These are phyloP conservation scores for Backusella luteola DNA, from an alignment of 192 early-diverging fungal species.

Conservation along the genomic window DNA sequence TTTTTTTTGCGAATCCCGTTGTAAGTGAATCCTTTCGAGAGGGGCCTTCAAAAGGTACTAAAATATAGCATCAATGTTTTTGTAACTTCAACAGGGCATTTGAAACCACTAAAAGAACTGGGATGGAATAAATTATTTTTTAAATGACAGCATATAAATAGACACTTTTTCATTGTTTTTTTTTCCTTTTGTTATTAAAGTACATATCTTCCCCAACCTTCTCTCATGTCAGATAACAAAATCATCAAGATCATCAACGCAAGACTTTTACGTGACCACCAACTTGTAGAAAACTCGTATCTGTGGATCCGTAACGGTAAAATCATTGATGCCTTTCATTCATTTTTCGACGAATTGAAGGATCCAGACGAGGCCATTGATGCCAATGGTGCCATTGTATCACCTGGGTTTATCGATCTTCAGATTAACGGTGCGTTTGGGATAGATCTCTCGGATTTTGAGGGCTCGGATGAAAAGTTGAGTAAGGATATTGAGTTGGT, in stretches of 20 bases:
- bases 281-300: slow-evolving; percentile 68
- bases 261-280: slow-evolving; percentile 70
- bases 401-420: slow-evolving; percentile 77
- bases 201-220: not conserved
- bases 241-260: slow-evolving; percentile 78
- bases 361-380: slow-evolving; percentile 69
- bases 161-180: not conserved
- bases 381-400: slow-evolving; percentile 69
- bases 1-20: not conserved
- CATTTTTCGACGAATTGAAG: slow-evolving; percentile 68
- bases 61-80: not conserved
- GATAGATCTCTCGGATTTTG: slow-evolving; percentile 70
- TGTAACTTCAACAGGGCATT: not conserved
- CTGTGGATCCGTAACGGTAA: slow-evolving; percentile 77
- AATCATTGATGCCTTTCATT: slow-evolving; percentile 69
- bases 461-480: slow-evolving; percentile 49
- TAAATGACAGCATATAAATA: not conserved
- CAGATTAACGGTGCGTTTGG: slow-evolving; percentile 86
- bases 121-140: not conserved
- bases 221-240: slow-evolving; percentile 1
- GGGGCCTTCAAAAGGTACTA: not conserved
- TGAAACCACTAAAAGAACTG: not conserved
- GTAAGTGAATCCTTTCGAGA: not conserved
- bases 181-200: not conserved
- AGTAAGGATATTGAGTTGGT: slow-evolving; percentile 64